phyloP scores from a whole-genome alignment of 257 asterid genomes.

The Agastache rugosa region DNA sequence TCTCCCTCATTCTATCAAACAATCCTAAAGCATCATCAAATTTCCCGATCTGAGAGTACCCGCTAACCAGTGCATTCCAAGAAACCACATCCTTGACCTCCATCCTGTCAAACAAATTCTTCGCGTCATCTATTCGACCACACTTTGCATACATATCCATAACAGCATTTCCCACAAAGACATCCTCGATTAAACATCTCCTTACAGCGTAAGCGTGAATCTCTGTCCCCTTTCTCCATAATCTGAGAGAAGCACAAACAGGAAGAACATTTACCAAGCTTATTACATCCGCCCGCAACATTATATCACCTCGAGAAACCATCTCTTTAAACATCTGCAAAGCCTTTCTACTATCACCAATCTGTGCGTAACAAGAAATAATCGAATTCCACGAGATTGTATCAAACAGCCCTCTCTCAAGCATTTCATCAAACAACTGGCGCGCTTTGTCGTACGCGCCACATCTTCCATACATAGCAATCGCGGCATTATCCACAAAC shows the following conservation, averaged over 20 bases:
- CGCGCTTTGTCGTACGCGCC: slow-evolving; percentile 56
- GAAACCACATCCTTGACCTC: slow-evolving; percentile 84
- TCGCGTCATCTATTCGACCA: slow-evolving; percentile 69
- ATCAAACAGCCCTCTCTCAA: slow-evolving; percentile 56
- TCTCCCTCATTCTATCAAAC: slow-evolving; percentile 70
- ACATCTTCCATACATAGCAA: slow-evolving; percentile 78
- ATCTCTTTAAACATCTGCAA: slow-evolving; percentile 59
- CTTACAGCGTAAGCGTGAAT: slow-evolving; percentile 68
- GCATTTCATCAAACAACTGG: slow-evolving; percentile 67
- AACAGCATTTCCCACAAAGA: slow-evolving; percentile 79
- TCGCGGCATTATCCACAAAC: slow-evolving; percentile 73
- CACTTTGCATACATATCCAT: slow-evolving; percentile 92
- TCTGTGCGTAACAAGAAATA: slow-evolving; percentile 56
- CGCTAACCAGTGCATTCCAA: slow-evolving; percentile 86
- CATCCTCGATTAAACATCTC: slow-evolving; percentile 62
- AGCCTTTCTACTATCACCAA: slow-evolving; percentile 51
- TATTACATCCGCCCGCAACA: slow-evolving; percentile 66
- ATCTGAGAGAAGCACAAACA: slow-evolving; percentile 63
- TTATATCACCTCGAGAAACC: slow-evolving; percentile 45
- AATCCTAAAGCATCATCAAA: slow-evolving; percentile 66
- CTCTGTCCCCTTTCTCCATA: slow-evolving; percentile 62
- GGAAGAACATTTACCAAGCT: slow-evolving; percentile 83
- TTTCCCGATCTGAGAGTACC: slow-evolving; percentile 81
- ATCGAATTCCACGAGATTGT: slow-evolving; percentile 86
- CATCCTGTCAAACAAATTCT: slow-evolving; percentile 66